Evolutionary conservation across 768 basidiomycete species (phyloP).

Genomic region (Lentinus brumalis): DNA sequence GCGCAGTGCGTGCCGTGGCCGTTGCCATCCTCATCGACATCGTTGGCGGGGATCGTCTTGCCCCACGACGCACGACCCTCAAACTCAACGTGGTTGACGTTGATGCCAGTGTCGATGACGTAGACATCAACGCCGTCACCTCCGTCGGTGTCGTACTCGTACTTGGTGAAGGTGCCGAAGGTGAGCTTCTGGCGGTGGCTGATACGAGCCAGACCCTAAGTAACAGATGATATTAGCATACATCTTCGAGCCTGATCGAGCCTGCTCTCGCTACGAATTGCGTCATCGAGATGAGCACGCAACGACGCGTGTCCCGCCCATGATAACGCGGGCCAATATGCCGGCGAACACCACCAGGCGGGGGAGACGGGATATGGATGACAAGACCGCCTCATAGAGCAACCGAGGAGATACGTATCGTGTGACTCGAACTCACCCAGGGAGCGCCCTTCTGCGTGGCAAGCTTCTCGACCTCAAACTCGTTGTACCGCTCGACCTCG

Average conservation of each 20-base stretch:
- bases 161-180: conserved; percentile 83
- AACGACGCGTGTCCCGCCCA: neutral
- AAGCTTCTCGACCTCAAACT: conserved; percentile 13
- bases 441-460: conserved; percentile 68
- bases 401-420: neutral
- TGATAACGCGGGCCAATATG: neutral
- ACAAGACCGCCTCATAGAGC: neutral
- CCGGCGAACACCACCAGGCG: neutral
- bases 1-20: conserved; percentile 97
- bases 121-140: conserved; percentile 95
- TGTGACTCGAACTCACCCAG: conserved; percentile 63
- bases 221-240: neutral
- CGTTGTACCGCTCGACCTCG: conserved; percentile 34
- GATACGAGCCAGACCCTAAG: conserved; percentile 92
- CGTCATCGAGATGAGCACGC: too few species aligned
- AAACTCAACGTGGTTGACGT: conserved; percentile 82
- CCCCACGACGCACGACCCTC: conserved; percentile 92
- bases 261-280: neutral
- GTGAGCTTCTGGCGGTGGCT: conserved; percentile 80
- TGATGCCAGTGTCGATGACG: conserved; percentile 88
- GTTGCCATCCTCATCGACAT: conserved; percentile 88
- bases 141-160: conserved; percentile 68
- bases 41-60: conserved; percentile 83
- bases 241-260: neutral
- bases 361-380: neutral